Percentiles rank a stretch among this genome's conserved stretches.
Conservation (phyloP, 2,329 filamentous ascomycete genomes). For the Zalaria obscura region DNA sequence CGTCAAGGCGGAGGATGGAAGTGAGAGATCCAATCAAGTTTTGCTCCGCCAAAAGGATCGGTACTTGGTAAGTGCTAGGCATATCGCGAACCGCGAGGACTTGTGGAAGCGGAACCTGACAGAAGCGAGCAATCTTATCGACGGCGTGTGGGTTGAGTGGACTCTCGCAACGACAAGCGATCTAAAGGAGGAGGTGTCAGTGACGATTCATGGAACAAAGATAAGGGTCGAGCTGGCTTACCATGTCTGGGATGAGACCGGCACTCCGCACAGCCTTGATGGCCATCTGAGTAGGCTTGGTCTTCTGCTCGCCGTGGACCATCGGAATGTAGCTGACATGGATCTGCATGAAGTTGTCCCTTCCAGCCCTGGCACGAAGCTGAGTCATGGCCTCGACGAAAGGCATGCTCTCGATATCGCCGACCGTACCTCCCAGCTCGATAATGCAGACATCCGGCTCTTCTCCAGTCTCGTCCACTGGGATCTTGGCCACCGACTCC, state of each 20-base stretch:
- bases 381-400: conserved; percentile 81
- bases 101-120: conserved; percentile 73
- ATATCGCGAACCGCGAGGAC: conserved; percentile 82
- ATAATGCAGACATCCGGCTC: conserved; percentile 88
- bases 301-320: conserved; percentile 71
- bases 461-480: conserved; percentile 71
- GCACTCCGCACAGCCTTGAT: conserved; percentile 73
- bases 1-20: conserved; percentile 49
- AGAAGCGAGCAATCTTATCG: conserved; percentile 78
- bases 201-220: too few relatives aligned
- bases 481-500: conserved; percentile 67
- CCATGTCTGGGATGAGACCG: conserved; percentile 48
- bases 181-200: conserved; percentile 31
- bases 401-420: conserved; percentile 75
- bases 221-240: conserved; percentile 13
- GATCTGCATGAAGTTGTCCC: conserved; percentile 74
- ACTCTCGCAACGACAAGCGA: conserved; percentile 81
- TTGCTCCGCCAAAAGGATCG: conserved; percentile 78
- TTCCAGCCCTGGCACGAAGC: conserved; percentile 56
- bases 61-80: conserved; percentile 84
- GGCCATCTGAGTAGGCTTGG: conserved; percentile 88
- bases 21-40: conserved; percentile 55
- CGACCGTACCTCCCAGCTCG: conserved; percentile 54
- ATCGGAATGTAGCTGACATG: conserved; percentile 81
- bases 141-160: conserved; percentile 61